Conservation (phyloP, 345 rosid species). For the Brassica cretica region DNA sequence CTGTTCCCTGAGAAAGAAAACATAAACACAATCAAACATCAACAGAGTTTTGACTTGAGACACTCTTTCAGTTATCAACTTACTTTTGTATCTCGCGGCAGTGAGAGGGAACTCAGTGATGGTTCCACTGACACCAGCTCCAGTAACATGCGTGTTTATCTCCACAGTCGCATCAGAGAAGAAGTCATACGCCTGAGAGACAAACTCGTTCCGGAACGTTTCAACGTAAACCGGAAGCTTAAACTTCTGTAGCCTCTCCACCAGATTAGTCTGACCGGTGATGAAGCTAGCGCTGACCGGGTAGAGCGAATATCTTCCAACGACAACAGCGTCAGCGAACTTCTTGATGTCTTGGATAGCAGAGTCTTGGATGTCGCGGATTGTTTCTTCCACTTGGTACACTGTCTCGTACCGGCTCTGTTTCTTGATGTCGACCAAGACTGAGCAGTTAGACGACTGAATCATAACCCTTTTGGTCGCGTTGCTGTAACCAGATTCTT, state of each 20-base stretch:
- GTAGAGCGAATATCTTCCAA: slow-evolving; percentile 58
- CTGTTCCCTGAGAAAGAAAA: slow-evolving; percentile 52
- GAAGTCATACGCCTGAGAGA: slow-evolving; percentile 90
- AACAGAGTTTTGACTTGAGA: neutral
- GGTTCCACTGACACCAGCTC: slow-evolving; percentile 42
- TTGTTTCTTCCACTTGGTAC: slow-evolving; percentile 60
- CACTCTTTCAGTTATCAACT: slow-evolving; percentile 34
- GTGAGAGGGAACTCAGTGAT: slow-evolving; percentile 84
- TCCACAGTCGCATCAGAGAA: slow-evolving; percentile 78
- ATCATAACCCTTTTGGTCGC: slow-evolving; percentile 63
- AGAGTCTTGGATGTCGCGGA: slow-evolving; percentile 49
- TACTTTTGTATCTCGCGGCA: slow-evolving; percentile 77
- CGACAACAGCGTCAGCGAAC: slow-evolving; percentile 71
- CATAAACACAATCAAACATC: neutral
- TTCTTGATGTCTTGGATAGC: slow-evolving; percentile 60
- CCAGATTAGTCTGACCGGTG: slow-evolving; percentile 47
- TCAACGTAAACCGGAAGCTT: slow-evolving; percentile 66
- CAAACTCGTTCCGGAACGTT: slow-evolving; percentile 74
- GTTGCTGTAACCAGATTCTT: slow-evolving; percentile 58
- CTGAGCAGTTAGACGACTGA: slow-evolving; percentile 75
- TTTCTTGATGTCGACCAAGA: slow-evolving; percentile 59
- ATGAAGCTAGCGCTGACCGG: slow-evolving; percentile 30
- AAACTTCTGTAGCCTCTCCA: slow-evolving; percentile 19
- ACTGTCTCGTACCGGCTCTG: slow-evolving; percentile 55
- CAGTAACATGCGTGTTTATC: slow-evolving; percentile 50